Evolutionary conservation across 257 asterid genomes (phyloP).

Genomic region (Przewalskia tangutica): DNA sequence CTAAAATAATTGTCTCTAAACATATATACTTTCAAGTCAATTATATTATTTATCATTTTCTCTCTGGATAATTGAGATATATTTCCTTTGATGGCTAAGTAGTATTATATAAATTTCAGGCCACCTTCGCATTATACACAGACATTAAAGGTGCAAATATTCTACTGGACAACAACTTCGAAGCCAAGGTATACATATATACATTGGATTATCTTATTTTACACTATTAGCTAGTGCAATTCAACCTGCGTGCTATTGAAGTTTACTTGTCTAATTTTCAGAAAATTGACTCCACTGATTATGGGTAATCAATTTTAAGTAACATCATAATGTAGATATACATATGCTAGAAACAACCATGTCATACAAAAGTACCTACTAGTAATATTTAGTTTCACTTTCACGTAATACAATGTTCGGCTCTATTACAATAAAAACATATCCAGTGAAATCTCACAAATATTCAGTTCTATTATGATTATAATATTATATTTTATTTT

Average conservation of each 20-base stretch:
- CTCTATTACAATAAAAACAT: too few species aligned
- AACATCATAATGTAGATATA: neutral
- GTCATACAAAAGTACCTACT: neutral
- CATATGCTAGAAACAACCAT: neutral
- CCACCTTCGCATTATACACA: too few species aligned
- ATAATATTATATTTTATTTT: conserved; percentile 14
- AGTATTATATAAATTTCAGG: neutral
- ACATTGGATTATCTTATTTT: neutral
- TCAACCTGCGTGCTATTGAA: too few species aligned
- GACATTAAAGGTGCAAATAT: neutral
- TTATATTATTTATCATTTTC: too few species aligned
- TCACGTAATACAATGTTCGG: neutral
- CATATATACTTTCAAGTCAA: too few species aligned
- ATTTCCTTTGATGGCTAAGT: neutral
- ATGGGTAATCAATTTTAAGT: too few species aligned
- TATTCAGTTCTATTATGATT: too few species aligned
- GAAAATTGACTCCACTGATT: too few species aligned
- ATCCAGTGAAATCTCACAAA: too few species aligned
- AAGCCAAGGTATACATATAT: conserved; percentile 31
- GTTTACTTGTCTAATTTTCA: too few species aligned
- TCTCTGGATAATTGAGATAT: neutral
- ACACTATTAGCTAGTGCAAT: neutral
- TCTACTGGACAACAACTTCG: conserved; percentile 31
- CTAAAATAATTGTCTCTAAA: too few species aligned
- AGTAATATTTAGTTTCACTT: neutral